Evolutionary conservation across 2,329 filamentous ascomycete species (phyloP), one percentile per base, ranked within the genome.

Genomic region (Pyrenophora tritici-repentis): DNA sequence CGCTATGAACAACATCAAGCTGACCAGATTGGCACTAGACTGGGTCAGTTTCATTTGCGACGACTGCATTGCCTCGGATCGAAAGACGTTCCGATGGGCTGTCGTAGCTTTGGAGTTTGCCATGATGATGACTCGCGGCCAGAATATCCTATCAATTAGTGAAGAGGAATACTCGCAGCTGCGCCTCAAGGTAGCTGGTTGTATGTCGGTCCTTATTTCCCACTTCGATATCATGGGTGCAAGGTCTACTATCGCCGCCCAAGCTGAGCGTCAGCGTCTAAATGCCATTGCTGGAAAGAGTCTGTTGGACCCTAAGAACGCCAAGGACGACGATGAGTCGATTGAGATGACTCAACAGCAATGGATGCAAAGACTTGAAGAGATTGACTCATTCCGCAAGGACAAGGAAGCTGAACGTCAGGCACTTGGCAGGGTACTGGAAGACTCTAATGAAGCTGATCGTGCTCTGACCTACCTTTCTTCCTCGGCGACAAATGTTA

Each of bases 151-250:
- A n/a, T 90, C 88, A 1, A 86, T 99, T 53, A 90, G 88, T 34
- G 91, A 96, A 51, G 84, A 88, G 34, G 93, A 99, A 68, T 99
- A 96, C 71, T 83, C 86, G 5, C 86, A 83, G 57, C 79, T 99
- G 56, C 85, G 93, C 37, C 81, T 85, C 50, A 97, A 97, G 73
- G 94, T 99, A 4, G 91, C 91, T 7, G 93, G 93, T 0, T 99
- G 94, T 73, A 99, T 99, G 94, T 92, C 91, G 16, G 82, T 99
- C 18, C 81, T 99, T 41, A 97, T 99, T 61, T 97, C 92, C 8
- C 94, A 99, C 74, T 99, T 99, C 66, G 94, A 99, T 73, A 97
- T 99, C 74, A 96, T 99, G 89, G 94, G 94, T 18, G 94, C 94
- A 20, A 86, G 93, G 66, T 96, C 92, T 6, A 97, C 88, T 35